Conservation (phyloP, 2,329 filamentous ascomycete species). For the Alternaria dauci region DNA sequence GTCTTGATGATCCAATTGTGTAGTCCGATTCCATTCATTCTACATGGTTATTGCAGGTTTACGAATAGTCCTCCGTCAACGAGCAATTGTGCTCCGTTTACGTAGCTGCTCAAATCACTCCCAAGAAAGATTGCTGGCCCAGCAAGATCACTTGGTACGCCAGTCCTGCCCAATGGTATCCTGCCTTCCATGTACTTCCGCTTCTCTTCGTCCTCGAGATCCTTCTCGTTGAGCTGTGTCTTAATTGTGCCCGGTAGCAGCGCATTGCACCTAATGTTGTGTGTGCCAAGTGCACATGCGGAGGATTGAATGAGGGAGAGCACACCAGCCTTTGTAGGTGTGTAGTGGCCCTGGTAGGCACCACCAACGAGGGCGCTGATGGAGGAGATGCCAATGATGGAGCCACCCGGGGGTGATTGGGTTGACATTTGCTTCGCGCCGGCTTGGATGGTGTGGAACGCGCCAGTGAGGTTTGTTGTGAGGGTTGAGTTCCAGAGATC, state of each 20-base stretch:
- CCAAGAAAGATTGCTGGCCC: constrained; percentile 88
- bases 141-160: constrained; percentile 70
- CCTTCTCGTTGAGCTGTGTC: constrained; percentile 85
- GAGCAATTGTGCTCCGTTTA: constrained; percentile 79
- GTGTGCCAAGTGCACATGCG: constrained; percentile 78
- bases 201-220: constrained; percentile 77
- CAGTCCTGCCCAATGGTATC: constrained; percentile 70
- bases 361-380: constrained; percentile 81
- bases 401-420: constrained; percentile 70
- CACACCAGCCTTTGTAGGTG: constrained; percentile 83
- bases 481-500: constrained; percentile 77
- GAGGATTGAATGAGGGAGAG: constrained; percentile 83
- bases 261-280: constrained; percentile 83
- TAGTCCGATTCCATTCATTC: neutral
- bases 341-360: constrained; percentile 82
- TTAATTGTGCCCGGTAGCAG: constrained; percentile 82
- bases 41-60: constrained; percentile 63
- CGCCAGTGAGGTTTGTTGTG: constrained; percentile 82
- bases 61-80: constrained; percentile 92
- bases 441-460: constrained; percentile 88
- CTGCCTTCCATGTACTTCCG: constrained; percentile 79
- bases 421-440: constrained; percentile 83
- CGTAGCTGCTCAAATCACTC: constrained; percentile 68
- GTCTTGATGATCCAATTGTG: neutral
- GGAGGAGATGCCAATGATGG: constrained; percentile 79